These are phyloP conservation scores for Gremmenia infestans DNA, from an alignment of 2,329 filamentous ascomycete species.

Conservation along the genomic window DNA sequence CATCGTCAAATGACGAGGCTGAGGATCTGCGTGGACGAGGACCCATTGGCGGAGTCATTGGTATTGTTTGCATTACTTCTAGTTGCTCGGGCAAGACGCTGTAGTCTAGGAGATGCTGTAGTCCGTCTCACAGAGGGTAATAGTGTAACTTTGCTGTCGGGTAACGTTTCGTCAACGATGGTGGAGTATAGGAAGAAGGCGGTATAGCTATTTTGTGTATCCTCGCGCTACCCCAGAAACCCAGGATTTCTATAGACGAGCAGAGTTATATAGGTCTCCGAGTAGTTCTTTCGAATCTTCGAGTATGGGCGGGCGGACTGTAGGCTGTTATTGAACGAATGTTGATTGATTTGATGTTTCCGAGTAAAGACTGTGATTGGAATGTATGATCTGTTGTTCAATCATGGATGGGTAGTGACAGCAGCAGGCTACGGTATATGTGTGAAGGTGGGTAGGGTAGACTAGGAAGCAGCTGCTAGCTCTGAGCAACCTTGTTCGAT, in stretches of 20 bases:
- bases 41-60: constrained; percentile 20
- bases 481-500: background rate
- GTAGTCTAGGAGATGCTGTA: constrained; percentile 15
- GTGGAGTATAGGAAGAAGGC: background rate
- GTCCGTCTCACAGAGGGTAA: background rate
- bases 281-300: background rate
- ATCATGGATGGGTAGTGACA: background rate
- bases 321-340: constrained; percentile 6
- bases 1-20: constrained; percentile 23
- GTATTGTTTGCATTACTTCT: constrained; percentile 6
- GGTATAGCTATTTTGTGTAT: background rate
- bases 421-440: constrained; percentile 19
- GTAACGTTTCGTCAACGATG: background rate
- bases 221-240: background rate
- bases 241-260: background rate
- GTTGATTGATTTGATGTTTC: background rate
- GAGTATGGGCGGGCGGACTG: background rate
- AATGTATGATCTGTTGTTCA: background rate
- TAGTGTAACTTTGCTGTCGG: background rate
- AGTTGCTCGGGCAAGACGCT: constrained; percentile 7
- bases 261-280: background rate
- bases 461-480: background rate
- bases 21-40: constrained; percentile 25
- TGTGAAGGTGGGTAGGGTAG: constrained; percentile 14
- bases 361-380: background rate